Base-by-base conservation (phyloP, 108 stramenopile genomes). In the Conticribra guillardii region DNA sequence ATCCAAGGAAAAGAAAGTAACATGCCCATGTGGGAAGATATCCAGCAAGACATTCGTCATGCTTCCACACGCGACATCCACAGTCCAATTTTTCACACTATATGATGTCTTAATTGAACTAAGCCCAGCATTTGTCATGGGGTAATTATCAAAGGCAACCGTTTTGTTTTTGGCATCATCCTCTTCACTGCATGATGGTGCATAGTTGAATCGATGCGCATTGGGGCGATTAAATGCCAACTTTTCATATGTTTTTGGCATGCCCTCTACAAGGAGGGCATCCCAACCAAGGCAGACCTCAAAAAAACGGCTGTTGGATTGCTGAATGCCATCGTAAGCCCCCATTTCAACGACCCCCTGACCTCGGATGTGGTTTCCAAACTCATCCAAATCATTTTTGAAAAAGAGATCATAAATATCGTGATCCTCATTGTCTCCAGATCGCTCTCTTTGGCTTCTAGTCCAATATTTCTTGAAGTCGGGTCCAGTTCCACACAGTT, bases 1-100 rank as follows among this genome's bases (percentile, higher is more conserved):
- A 64, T 85, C 84, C 73, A 85, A 53, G 1, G 81, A 82, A 37
- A 82, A 79, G 28, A 85, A 82, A 2, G 48, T 52, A 0, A 75
- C 29, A 11, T 41, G 37, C 5, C 54, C 27, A 0, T 60, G 63
- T 11, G 34, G 41, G 17, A 76, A 71, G 9, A 84, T 21, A 7
- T 80, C 69, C 21, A 50, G 2, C 3, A 84, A 58, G 2, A 54
- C 46, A 18, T 46, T 49, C 4, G 65, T 63, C 49, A 83, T 51
- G 15, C 33, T 32, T 19, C 69, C 83, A 51, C 79, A 84, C 30
- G 74, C 69, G n/a, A 84, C 75, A 7, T 75, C 51, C n/a, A 76
- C 74, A 22, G 24, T 59, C 23, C 31, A 29, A 26, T 47, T 3
- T 60, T 37, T 57, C 24, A 17, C 55, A 18, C 8, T n/a, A 69